Percentiles rank a stretch among this genome's conserved stretches.
Conservation (phyloP, 2,329 filamentous ascomycete species). For the Nannizzia gypsea region DNA sequence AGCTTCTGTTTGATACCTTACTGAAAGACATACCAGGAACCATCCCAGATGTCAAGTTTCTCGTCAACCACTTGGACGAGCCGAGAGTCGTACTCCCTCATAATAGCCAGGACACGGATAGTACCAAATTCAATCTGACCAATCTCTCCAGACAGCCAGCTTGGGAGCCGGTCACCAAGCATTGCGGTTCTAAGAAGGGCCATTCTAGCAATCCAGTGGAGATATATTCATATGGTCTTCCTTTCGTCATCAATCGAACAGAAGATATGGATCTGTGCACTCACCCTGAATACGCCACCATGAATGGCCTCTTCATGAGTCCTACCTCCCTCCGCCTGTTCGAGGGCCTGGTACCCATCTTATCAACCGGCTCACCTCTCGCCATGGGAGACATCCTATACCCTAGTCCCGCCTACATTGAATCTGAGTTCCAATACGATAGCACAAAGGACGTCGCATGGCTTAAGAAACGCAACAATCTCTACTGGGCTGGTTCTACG, state of each 20-base stretch:
- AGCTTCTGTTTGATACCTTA: conserved; percentile 6
- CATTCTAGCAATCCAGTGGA: neutral
- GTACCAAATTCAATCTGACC: conserved; percentile 3
- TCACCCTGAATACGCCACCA: conserved; percentile 6
- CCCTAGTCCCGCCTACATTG: conserved; percentile 41
- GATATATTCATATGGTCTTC: neutral
- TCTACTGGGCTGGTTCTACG: conserved; percentile 49
- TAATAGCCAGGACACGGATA: too few relatives aligned
- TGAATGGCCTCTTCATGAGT: conserved; percentile 7
- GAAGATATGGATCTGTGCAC: conserved; percentile 2
- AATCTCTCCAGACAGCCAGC: conserved; percentile 5
- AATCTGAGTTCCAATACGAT: conserved; percentile 33
- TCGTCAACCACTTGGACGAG: conserved; percentile 11
- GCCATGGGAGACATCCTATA: conserved; percentile 37
- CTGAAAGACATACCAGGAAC: neutral
- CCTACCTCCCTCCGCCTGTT: conserved; percentile 13
- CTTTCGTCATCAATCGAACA: conserved; percentile 8
- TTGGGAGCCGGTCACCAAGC: conserved; percentile 2
- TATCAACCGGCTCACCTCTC: conserved; percentile 17
- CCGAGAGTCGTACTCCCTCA: conserved; percentile 6
- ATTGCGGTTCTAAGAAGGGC: neutral
- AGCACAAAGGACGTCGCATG: conserved; percentile 34
- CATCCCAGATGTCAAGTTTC: conserved; percentile 9
- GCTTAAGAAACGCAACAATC: conserved; percentile 38
- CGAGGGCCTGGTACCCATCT: conserved; percentile 17